A percentile compares a stretch with the other conserved stretches of the same genome.
phyloP scores from a whole-genome alignment of 208 protist species.

The Acanthamoeba royreba region DNA sequence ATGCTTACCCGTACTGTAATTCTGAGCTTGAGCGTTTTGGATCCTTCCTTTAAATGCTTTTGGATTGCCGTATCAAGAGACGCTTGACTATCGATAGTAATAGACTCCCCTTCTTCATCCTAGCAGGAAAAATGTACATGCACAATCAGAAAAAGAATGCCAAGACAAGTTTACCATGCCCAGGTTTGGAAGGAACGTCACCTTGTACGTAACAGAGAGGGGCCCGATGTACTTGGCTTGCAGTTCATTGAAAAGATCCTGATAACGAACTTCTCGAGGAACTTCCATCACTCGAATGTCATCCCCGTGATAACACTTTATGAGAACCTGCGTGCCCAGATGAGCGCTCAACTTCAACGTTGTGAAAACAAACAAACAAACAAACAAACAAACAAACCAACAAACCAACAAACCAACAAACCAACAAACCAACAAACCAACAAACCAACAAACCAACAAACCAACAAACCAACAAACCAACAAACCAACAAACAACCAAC shows the following conservation, averaged over 20 bases:
- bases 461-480: neutral
- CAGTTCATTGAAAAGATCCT: neutral
- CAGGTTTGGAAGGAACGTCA: neutral
- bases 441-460: neutral
- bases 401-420: neutral
- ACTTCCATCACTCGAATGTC: conserved; percentile 33
- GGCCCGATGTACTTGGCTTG: neutral
- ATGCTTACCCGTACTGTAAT: neutral
- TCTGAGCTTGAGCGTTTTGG: neutral
- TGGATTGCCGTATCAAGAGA: neutral
- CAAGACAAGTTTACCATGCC: neutral
- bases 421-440: neutral
- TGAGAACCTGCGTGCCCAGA: neutral
- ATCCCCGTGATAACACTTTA: neutral
- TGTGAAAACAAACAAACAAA: too few relatives aligned
- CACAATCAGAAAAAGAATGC: neutral
- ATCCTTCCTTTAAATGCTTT: neutral
- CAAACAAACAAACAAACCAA: neutral
- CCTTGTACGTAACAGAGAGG: neutral
- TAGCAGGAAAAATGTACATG: neutral
- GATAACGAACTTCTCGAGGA: neutral
- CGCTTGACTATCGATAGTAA: neutral
- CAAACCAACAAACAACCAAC: too few relatives aligned
- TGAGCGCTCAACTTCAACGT: neutral
- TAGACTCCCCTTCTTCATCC: conserved; percentile 3